Evolutionary conservation across 768 basidiomycete species (phyloP), one percentile per base, ranked within the genome.

Genomic region (Albatrellus ellisii): DNA sequence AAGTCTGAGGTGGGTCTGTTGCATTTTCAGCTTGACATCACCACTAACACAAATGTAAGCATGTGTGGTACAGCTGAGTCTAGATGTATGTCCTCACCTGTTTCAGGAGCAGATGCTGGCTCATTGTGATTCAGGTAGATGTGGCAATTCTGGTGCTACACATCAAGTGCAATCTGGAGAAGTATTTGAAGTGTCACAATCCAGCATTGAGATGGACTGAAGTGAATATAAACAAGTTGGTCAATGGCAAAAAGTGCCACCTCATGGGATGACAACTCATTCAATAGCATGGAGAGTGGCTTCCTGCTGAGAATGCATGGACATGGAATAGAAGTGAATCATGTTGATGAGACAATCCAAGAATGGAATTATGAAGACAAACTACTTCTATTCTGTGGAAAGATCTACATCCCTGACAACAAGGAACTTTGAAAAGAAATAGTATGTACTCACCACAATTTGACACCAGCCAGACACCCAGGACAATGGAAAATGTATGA

Each of bases 81-180:
- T 9, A 9, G 28, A 26, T 27, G 37, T 39, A 26, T 39, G 24
- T 15, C 15, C 22, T 22, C 24, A n/a, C 12, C 8, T 29, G n/a
- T n/a, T 29, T 29, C 9, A n/a, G 28, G 9, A n/a, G 37, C n/a
- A 11, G 37, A 26, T 0, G 37, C 12, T 7, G 37, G 37, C 18
- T 15, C 24, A 18, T 25, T 17, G 4, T 66, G 41, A 21, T 56
- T 46, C 1, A 61, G 64, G 45, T 77, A 67, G 21, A 83, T 51
- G 26, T 65, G 74, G 51, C 78, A 77, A 47, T 68, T 70, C 42
- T 75, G 68, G 5, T 73, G 69, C 54, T 80, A 76, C 3, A 81
- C 80, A 57, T 77, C 72, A n/a, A 79, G 56, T 1, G 79, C 82
- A 54, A 86, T 77, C 82, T 84, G 27, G 18, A 28, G 31, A 51